These are phyloP conservation scores for Aleurites moluccanus DNA, from an alignment of 441 rosid species.

Conservation along the genomic window DNA sequence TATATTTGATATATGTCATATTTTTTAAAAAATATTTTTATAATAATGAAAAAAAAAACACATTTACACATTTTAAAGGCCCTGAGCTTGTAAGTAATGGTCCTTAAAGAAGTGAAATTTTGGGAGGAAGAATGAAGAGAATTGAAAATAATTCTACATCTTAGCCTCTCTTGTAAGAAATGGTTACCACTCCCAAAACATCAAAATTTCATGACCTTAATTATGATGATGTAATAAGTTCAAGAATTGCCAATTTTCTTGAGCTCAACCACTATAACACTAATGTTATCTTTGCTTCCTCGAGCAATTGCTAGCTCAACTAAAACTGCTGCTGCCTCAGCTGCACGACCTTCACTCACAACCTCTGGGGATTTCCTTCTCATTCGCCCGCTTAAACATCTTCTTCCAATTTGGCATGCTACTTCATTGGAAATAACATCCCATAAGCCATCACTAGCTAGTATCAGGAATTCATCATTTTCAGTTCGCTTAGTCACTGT, in stretches of 20 bases:
- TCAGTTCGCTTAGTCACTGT: conserved; percentile 33
- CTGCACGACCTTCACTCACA: conserved; percentile 25
- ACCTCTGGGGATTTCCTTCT: conserved; percentile 20
- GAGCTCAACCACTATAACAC: conserved; percentile 58
- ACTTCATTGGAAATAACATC: conserved; percentile 26
- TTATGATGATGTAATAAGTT: neutral
- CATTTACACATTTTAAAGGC: neutral
- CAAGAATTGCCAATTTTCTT: conserved; percentile 7
- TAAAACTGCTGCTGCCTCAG: conserved; percentile 52
- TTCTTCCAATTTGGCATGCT: conserved; percentile 22
- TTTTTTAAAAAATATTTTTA: too few relatives aligned
- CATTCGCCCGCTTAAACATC: conserved; percentile 20
- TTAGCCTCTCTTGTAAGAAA: neutral
- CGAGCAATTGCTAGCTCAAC: conserved; percentile 58
- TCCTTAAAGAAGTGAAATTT: neutral
- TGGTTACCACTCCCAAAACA: neutral
- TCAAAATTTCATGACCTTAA: neutral
- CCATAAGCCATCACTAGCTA: conserved; percentile 63
- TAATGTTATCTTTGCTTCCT: conserved; percentile 64
- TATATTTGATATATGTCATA: too few relatives aligned
- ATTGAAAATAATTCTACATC: neutral
- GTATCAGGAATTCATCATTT: conserved; percentile 56
- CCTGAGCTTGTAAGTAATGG: neutral
- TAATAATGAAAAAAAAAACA: neutral
- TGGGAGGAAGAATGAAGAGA: neutral